Conservation (phyloP, 164 flowering plant genomes). For the Brasenia schreberi region DNA sequence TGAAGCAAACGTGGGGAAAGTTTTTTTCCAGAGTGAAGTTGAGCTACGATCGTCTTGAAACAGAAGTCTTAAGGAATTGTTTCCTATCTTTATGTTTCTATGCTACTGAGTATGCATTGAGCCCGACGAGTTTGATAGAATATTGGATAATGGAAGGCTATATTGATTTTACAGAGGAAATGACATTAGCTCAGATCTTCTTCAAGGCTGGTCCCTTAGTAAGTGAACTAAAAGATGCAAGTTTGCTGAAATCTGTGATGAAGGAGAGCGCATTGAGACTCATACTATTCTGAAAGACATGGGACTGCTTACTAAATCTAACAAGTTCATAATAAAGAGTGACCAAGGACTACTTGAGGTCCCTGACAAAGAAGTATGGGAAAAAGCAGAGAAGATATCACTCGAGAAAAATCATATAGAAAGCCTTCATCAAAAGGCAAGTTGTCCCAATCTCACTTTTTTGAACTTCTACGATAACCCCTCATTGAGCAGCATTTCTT, state of each 20-base stretch:
- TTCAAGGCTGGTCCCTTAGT: background rate
- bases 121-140: background rate
- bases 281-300: background rate
- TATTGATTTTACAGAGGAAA: background rate
- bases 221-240: background rate
- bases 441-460: background rate
- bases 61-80: background rate
- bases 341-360: background rate
- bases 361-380: conserved; percentile 5
- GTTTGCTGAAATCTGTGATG: background rate
- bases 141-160: background rate
- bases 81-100: background rate
- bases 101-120: background rate
- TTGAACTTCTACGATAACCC: conserved; percentile 3
- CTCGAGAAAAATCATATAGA: conserved; percentile 2
- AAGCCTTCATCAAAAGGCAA: background rate
- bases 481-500: conserved; percentile 4
- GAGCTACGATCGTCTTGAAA: background rate
- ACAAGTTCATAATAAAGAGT: background rate
- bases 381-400: background rate
- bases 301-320: background rate
- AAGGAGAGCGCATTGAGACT: background rate
- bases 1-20: background rate
- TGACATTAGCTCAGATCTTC: background rate
- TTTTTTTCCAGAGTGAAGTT: background rate